These are phyloP conservation scores for Schwanniomyces yamadae DNA, from an alignment of 805 yeast species.

Conservation along the genomic window DNA sequence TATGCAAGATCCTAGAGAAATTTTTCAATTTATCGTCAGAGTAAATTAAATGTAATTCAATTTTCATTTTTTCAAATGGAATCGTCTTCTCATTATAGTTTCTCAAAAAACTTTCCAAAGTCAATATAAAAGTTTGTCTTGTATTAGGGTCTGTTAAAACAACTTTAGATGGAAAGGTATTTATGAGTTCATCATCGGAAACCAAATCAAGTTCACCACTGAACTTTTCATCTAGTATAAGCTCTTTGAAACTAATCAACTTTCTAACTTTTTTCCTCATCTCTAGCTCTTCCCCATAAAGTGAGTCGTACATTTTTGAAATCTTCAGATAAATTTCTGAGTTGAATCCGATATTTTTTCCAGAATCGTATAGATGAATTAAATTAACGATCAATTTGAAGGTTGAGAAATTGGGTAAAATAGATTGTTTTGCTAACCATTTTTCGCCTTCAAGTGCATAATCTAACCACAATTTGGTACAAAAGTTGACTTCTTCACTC, in stretches of 20 bases:
- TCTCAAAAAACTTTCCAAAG: slow-evolving; percentile 30
- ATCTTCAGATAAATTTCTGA: slow-evolving; percentile 33
- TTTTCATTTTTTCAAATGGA: slow-evolving; percentile 14
- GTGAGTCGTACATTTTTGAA: slow-evolving; percentile 27
- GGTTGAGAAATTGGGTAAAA: slow-evolving; percentile 54
- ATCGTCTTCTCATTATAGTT: slow-evolving; percentile 5
- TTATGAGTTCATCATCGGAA: slow-evolving; percentile 53
- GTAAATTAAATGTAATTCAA: slow-evolving; percentile 46
- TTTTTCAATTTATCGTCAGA: slow-evolving; percentile 53
- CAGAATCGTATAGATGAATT: slow-evolving; percentile 40
- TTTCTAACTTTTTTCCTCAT: slow-evolving; percentile 38
- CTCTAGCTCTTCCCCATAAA: slow-evolving; percentile 44
- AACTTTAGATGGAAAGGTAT: slow-evolving; percentile 55
- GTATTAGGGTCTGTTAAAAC: slow-evolving; percentile 32
- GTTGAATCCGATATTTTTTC: slow-evolving; percentile 29
- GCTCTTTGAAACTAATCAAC: slow-evolving; percentile 29
- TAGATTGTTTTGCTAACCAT: slow-evolving; percentile 49
- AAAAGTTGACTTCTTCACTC: slow-evolving; percentile 57
- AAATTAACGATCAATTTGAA: slow-evolving; percentile 49
- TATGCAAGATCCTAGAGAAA: slow-evolving; percentile 34
- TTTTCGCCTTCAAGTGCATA: slow-evolving; percentile 47
- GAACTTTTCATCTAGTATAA: slow-evolving; percentile 29
- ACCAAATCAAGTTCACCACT: slow-evolving; percentile 37
- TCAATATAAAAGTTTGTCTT: slow-evolving; percentile 31
- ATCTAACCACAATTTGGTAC: slow-evolving; percentile 55